Evolutionary conservation across 345 rosid genomes (phyloP).

Genomic region (Rhodamnia argentea): DNA sequence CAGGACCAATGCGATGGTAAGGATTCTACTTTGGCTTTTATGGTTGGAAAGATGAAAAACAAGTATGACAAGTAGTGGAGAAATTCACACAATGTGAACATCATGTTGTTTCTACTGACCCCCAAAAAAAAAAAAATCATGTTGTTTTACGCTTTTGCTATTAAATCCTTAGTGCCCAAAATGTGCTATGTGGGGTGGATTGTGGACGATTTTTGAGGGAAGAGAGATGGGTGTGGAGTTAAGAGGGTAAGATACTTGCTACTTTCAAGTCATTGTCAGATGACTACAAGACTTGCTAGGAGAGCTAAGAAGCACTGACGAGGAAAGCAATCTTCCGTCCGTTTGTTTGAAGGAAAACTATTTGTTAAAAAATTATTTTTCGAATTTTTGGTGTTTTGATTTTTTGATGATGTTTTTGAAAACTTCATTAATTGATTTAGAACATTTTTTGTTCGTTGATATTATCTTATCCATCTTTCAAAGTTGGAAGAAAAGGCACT

Average conservation of each 20-base stretch:
- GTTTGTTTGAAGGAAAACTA: neutral
- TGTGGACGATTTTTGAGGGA: accelerated
- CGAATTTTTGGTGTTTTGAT: neutral
- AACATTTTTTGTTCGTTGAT: too few species aligned
- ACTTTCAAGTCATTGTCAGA: neutral
- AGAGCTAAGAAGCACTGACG: neutral
- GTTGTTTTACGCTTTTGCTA: neutral
- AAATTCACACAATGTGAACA: neutral
- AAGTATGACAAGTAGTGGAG: neutral
- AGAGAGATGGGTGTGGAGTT: neutral
- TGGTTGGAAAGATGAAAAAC: neutral
- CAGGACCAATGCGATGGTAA: neutral
- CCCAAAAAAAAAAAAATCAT: neutral
- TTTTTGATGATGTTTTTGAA: too few species aligned
- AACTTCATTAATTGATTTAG: too few species aligned
- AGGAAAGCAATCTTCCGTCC: neutral
- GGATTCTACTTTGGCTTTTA: neutral
- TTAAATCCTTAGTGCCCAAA: neutral
- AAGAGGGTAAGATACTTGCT: neutral
- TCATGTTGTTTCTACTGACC: too few species aligned
- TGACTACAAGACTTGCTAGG: neutral
- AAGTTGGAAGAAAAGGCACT: too few species aligned
- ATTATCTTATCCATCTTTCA: too few species aligned
- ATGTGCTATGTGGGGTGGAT: neutral
- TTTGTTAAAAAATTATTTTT: accelerated